These are phyloP conservation scores for Pseudotulostoma volvatum DNA, from an alignment of 495 filamentous ascomycete genomes.

Conservation along the genomic window DNA sequence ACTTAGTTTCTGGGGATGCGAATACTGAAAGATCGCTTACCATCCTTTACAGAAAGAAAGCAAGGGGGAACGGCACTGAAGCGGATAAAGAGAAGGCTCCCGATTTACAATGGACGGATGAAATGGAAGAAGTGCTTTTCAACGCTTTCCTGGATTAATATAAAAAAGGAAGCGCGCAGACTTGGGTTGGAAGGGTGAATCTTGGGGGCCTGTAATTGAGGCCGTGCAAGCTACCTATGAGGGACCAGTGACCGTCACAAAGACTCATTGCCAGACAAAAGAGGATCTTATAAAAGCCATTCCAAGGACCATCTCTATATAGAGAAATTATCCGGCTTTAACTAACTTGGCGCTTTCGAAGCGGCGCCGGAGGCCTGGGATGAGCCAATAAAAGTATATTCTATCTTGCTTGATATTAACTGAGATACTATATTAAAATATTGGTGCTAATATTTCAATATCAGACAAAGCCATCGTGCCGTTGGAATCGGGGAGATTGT, in stretches of 20 bases:
- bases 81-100: background rate
- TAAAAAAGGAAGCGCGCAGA: too few species aligned
- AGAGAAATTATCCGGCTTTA: background rate
- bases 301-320: background rate
- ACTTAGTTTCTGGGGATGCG: too few species aligned
- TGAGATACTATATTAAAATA: too few species aligned
- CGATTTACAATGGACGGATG: background rate
- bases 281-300: background rate
- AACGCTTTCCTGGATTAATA: background rate
- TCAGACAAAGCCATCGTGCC: too few species aligned
- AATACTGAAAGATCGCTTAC: too few species aligned
- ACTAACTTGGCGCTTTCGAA: background rate
- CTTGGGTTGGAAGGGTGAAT: too few species aligned
- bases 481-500: too few species aligned
- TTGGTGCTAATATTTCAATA: too few species aligned
- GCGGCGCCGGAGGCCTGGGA: background rate
- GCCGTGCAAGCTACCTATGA: background rate
- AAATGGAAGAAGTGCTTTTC: background rate
- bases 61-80: too few species aligned
- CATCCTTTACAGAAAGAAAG: too few species aligned
- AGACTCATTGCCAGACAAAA: background rate
- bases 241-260: background rate
- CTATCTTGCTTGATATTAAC: too few species aligned
- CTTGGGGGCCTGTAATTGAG: background rate
- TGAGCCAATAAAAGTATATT: background rate